Conservation (phyloP, 208 protist species). For the Acanthamoeba sp. region DNA sequence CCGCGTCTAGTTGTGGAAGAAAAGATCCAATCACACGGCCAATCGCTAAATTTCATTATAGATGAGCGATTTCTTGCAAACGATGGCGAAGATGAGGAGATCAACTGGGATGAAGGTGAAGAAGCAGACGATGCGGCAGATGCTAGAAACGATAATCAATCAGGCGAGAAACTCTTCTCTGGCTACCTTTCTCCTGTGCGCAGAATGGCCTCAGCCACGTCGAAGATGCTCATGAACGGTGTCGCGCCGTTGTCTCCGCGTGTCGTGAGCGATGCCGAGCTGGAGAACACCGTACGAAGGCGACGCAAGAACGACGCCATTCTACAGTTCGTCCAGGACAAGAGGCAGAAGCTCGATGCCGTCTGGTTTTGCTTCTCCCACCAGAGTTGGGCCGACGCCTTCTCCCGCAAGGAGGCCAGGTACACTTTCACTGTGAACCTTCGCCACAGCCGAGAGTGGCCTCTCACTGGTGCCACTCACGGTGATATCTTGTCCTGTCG, state of each 20-base stretch:
- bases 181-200: neutral
- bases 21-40: neutral
- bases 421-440: neutral
- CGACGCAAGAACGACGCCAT: slow-evolving; percentile 41
- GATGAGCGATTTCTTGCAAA: slow-evolving; percentile 3
- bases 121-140: neutral
- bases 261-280: neutral
- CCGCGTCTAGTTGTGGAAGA: neutral
- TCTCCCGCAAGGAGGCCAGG: neutral
- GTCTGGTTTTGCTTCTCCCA: neutral
- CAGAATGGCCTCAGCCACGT: neutral
- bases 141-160: neutral
- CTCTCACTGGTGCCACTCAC: neutral
- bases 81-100: neutral
- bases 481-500: neutral
- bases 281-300: neutral
- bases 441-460: too few species aligned
- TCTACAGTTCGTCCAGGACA: neutral
- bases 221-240: neutral
- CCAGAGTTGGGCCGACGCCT: neutral
- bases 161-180: neutral
- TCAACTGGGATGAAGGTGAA: neutral
- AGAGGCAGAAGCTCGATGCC: neutral
- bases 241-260: neutral
- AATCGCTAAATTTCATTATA: neutral